Percentiles rank a stretch among this genome's conserved stretches.
Evolutionary conservation across 768 basidiomycete species (phyloP).

Genomic region (Pholiota conissans): DNA sequence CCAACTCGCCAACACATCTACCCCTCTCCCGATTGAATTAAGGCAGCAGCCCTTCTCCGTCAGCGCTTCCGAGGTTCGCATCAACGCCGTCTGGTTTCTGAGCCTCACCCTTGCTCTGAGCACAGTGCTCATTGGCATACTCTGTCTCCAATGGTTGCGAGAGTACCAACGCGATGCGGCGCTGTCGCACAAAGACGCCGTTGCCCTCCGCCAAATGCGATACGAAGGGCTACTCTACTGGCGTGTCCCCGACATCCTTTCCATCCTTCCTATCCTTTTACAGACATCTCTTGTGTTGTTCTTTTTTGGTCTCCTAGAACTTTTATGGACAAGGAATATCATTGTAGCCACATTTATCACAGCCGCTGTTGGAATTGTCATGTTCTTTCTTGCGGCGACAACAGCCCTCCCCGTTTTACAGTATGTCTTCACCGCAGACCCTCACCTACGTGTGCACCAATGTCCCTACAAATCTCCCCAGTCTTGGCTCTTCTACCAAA

Average conservation of each 20-base stretch:
- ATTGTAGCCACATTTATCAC: slow-evolving; percentile 21
- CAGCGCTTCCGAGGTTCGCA: slow-evolving; percentile 19
- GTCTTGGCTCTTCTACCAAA: slow-evolving; percentile 29
- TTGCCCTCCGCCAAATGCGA: slow-evolving; percentile 27
- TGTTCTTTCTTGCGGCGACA: slow-evolving; percentile 24
- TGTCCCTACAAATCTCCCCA: slow-evolving; percentile 35
- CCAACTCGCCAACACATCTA: slow-evolving; percentile 10
- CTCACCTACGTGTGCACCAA: slow-evolving; percentile 24
- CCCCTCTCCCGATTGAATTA: background rate
- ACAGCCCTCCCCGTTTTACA: slow-evolving; percentile 28
- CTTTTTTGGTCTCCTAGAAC: slow-evolving; percentile 25
- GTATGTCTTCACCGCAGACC: slow-evolving; percentile 23
- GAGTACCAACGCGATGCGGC: slow-evolving; percentile 26
- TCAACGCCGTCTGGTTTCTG: slow-evolving; percentile 27
- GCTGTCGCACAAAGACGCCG: slow-evolving; percentile 25
- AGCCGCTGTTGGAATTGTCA: slow-evolving; percentile 18
- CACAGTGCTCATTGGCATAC: slow-evolving; percentile 26
- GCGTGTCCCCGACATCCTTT: slow-evolving; percentile 26
- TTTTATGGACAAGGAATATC: slow-evolving; percentile 22
- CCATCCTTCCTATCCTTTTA: slow-evolving; percentile 23
- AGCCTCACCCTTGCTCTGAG: slow-evolving; percentile 25
- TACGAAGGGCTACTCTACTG: slow-evolving; percentile 26
- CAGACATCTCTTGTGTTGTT: slow-evolving; percentile 25
- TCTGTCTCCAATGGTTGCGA: slow-evolving; percentile 28
- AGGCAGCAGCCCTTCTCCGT: slow-evolving; percentile 16